Base-by-base conservation (phyloP, 805 yeast genomes). In the Starmerella roubikii region DNA sequence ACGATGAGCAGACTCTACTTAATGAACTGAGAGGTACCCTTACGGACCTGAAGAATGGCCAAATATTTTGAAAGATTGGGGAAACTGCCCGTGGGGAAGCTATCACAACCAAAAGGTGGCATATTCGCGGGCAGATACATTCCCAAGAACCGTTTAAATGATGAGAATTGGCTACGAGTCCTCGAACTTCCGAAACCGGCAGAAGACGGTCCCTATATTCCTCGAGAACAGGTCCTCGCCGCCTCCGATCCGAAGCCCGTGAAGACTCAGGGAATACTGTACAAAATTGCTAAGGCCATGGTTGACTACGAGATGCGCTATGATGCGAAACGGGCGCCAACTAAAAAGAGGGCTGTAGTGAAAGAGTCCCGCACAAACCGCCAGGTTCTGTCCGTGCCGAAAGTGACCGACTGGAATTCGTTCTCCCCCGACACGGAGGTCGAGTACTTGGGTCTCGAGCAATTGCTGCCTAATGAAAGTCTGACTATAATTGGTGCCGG, bases 401-500 rank as follows among this genome's bases (percentile, higher is more conserved):
- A 21, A 3, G 24, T 22, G 11, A 15, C 35, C 3, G 44, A 37
- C 32, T 58, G 62, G 62, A 47, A 45, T 20, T 43, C 44, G 10
- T 24, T 58, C 15, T 42, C 56, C 6, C 55, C 57, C 1, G 55
- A 53, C 22, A 17, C 35, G 13, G 62, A 58, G 38, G 40, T 49
- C 7, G 39, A 38, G n/a, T 32, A 50, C 10, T 48, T 56, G 11
- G 52, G 58, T 6, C 41, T 57, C 12, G 50, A 50, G 35, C 45
- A 55, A 17, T 34, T 58, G 24, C 31, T 42, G 11, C 72, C 37
- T 9, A 52, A 53, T 23, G 54, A 50, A 1, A 57, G 57, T 17
- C 75, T 85, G 2, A 85, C 80, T 0, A 80, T 86, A 0, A 54
- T 85, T 1, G 98, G 98, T 0, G 78, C 81, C 1, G 98, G 98